phyloP scores from a whole-genome alignment of 2,329 filamentous ascomycete genomes.

The Monosporascus sp. region DNA sequence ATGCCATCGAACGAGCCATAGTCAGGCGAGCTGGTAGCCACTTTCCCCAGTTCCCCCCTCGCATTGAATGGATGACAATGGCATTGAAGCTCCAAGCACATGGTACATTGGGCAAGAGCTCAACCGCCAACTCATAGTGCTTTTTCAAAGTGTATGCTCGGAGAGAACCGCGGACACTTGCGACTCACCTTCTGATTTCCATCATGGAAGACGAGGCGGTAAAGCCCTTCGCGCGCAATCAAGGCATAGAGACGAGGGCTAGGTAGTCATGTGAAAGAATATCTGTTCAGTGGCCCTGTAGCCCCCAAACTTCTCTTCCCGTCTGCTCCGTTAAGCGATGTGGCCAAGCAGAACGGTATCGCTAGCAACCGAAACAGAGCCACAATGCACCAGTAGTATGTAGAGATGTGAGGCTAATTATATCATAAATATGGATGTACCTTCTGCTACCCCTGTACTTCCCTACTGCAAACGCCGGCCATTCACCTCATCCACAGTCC shows the following conservation, averaged over 20 bases:
- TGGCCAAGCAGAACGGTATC: conserved; percentile 7
- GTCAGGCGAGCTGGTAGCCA: conserved; percentile 10
- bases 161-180: background rate
- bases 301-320: conserved; percentile 5
- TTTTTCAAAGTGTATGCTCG: background rate
- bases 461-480: conserved; percentile 30
- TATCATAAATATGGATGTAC: conserved; percentile 30
- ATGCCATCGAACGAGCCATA: conserved; percentile 1
- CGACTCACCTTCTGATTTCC: background rate
- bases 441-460: conserved; percentile 17
- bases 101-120: background rate
- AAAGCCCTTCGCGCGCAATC: background rate
- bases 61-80: conserved; percentile 2
- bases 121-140: background rate
- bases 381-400: conserved; percentile 7
- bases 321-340: conserved; percentile 23
- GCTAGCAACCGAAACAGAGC: conserved; percentile 5
- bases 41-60: conserved; percentile 9
- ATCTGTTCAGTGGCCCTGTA: background rate
- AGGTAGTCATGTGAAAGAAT: background rate
- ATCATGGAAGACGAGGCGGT: background rate
- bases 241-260: background rate
- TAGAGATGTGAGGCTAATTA: conserved; percentile 31
- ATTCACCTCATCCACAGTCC: conserved; percentile 22
- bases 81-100: background rate